A percentile compares a stretch with the other conserved stretches of the same genome.
These are phyloP conservation scores for Penicillium sp. DNA, from an alignment of 2,329 filamentous ascomycete genomes.

Conservation along the genomic window DNA sequence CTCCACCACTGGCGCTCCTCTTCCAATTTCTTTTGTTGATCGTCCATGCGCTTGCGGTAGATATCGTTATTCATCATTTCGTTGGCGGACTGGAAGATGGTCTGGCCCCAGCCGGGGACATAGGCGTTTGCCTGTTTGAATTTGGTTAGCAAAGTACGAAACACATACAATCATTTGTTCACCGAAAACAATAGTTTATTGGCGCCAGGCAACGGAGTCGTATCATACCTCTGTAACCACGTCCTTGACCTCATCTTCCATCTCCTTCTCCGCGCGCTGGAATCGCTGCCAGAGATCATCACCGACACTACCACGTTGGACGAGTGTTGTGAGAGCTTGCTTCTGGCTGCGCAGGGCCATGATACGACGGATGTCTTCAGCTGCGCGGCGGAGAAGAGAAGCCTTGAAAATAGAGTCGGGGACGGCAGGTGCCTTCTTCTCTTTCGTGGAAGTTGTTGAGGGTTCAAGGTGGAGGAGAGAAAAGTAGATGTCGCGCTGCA, in stretches of 20 bases:
- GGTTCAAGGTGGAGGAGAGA: slow-evolving; percentile 79
- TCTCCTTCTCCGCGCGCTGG: slow-evolving; percentile 88
- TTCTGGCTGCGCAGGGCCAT: slow-evolving; percentile 86
- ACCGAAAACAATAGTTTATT: not conserved
- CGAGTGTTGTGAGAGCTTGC: slow-evolving; percentile 74
- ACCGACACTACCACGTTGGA: slow-evolving; percentile 88
- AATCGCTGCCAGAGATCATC: slow-evolving; percentile 96
- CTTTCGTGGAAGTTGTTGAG: slow-evolving; percentile 46
- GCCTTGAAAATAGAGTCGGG: slow-evolving; percentile 85
- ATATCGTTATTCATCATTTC: slow-evolving; percentile 85
- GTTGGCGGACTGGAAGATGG: slow-evolving; percentile 95
- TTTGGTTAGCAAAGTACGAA: slow-evolving; percentile 19
- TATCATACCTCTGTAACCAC: slow-evolving; percentile 79
- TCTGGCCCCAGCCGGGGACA: slow-evolving; percentile 82
- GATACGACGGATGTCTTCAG: slow-evolving; percentile 89
- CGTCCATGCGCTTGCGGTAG: slow-evolving; percentile 70
- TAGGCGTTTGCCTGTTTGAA: slow-evolving; percentile 77
- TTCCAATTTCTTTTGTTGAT: slow-evolving; percentile 67
- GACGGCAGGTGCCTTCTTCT: slow-evolving; percentile 66
- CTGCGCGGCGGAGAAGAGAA: slow-evolving; percentile 80
- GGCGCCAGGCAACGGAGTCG: not conserved
- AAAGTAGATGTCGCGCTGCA: slow-evolving; percentile 92
- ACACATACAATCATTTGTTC: not conserved
- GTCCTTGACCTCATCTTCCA: slow-evolving; percentile 92
- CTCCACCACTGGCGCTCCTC: slow-evolving; percentile 92